phyloP scores from a whole-genome alignment of 345 rosid genomes.

The Citrus maxima region DNA sequence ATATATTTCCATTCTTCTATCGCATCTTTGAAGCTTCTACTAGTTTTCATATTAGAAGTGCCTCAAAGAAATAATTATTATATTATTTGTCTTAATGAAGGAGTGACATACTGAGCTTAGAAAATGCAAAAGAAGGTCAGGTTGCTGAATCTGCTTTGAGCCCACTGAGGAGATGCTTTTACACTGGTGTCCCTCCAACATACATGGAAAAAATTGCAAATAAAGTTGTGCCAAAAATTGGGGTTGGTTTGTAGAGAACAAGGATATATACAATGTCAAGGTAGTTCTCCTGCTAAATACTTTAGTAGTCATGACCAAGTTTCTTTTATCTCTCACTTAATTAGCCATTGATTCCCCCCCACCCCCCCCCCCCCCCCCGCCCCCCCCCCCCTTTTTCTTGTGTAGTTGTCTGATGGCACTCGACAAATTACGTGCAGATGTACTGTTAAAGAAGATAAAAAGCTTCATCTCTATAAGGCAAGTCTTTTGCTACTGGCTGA shows the following conservation, averaged over 20 bases:
- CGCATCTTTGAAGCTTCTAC: background rate
- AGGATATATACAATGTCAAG: background rate
- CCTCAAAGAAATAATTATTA: background rate
- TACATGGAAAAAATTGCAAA: conserved; percentile 12
- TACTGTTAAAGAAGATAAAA: conserved; percentile 18
- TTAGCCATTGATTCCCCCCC: background rate
- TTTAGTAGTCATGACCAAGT: background rate
- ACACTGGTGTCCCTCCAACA: conserved; percentile 7
- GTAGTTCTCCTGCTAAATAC: conserved; percentile 3
- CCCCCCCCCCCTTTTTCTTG: too few species aligned
- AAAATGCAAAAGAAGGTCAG: background rate
- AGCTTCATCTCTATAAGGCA: conserved; percentile 33
- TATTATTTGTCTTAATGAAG: background rate
- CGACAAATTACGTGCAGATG: conserved; percentile 37
- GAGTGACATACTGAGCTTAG: background rate
- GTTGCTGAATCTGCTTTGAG: conserved; percentile 3
- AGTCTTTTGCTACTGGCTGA: background rate
- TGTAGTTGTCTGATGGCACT: conserved; percentile 5
- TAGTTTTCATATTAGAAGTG: background rate
- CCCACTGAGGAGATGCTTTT: conserved; percentile 15
- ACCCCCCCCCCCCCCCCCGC: too few species aligned
- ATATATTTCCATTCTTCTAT: background rate
- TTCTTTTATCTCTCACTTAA: background rate
- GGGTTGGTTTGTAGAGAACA: background rate
- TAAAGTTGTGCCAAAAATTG: conserved; percentile 3